phyloP scores from a whole-genome alignment of 768 basidiomycete species.

The Amylocystis lapponica region DNA sequence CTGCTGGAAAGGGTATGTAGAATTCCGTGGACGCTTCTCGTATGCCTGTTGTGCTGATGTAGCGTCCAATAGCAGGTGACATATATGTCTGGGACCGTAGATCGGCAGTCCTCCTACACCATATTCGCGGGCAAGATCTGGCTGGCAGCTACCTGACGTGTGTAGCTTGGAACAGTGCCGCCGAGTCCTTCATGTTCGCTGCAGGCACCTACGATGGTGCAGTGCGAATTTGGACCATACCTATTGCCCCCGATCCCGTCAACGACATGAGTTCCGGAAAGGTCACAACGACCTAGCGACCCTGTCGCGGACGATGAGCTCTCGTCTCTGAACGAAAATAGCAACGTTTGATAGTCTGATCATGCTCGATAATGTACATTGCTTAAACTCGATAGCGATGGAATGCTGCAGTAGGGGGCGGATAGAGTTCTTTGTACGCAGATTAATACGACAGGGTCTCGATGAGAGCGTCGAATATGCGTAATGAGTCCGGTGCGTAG shows the following conservation, averaged over 20 bases:
- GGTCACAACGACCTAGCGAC: constrained; percentile 5
- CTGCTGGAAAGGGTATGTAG: constrained; percentile 67
- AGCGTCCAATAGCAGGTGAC: constrained; percentile 65
- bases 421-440: too few species aligned
- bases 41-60: constrained; percentile 1
- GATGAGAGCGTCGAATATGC: constrained; percentile 76
- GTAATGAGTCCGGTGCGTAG: constrained; percentile 81
- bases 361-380: too few species aligned
- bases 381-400: too few species aligned
- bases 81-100: constrained; percentile 85
- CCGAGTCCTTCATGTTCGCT: constrained; percentile 61
- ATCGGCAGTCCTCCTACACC: constrained; percentile 64
- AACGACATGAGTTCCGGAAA: constrained; percentile 3
- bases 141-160: constrained; percentile 71
- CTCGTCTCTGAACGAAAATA: too few species aligned
- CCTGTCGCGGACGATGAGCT: too few species aligned
- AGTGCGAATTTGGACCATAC: constrained; percentile 61
- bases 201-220: constrained; percentile 74
- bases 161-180: constrained; percentile 71
- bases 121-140: constrained; percentile 49
- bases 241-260: not conserved
- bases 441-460: constrained; percentile 73
- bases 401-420: too few species aligned
- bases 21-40: too few species aligned
- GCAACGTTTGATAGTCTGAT: too few species aligned